Percentiles rank a stretch among this genome's conserved stretches.
phyloP scores from a whole-genome alignment of 495 filamentous ascomycete genomes.

The Xylaria acuta region DNA sequence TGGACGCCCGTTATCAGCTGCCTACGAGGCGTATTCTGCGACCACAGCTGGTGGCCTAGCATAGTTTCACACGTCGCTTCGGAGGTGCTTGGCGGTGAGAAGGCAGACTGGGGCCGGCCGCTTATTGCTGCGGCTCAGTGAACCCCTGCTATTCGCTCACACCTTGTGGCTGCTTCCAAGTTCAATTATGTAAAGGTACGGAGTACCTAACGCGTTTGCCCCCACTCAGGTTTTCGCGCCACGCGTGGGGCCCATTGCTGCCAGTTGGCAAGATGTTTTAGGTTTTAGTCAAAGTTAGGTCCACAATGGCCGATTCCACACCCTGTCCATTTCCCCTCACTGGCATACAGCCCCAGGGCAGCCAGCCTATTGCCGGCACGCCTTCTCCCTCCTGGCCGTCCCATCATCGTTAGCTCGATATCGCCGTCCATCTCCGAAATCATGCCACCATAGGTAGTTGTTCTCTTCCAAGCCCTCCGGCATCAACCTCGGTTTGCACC shows the following conservation, averaged over 20 bases:
- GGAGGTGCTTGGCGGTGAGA: neutral
- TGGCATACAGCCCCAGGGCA: neutral
- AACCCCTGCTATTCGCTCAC: neutral
- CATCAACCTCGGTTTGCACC: neutral
- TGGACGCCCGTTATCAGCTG: neutral
- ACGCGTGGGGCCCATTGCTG: too few relatives aligned
- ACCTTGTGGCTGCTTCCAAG: neutral
- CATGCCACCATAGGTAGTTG: constrained; percentile 23
- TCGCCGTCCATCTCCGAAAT: neutral
- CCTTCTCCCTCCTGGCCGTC: neutral
- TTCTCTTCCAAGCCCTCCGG: constrained; percentile 5
- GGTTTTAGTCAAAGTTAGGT: too few relatives aligned
- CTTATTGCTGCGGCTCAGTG: neutral
- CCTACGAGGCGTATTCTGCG: neutral
- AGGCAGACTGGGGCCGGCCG: neutral
- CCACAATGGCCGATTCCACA: too few relatives aligned
- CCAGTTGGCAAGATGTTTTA: too few relatives aligned
- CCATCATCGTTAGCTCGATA: neutral
- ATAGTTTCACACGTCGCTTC: neutral
- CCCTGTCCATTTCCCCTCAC: neutral
- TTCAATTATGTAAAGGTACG: neutral
- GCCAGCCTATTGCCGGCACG: neutral
- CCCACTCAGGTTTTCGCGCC: too few relatives aligned
- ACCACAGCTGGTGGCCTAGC: neutral
- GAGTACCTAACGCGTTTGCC: too few relatives aligned